Conservation (phyloP, 768 basidiomycete genomes). For the Russula sp. region DNA sequence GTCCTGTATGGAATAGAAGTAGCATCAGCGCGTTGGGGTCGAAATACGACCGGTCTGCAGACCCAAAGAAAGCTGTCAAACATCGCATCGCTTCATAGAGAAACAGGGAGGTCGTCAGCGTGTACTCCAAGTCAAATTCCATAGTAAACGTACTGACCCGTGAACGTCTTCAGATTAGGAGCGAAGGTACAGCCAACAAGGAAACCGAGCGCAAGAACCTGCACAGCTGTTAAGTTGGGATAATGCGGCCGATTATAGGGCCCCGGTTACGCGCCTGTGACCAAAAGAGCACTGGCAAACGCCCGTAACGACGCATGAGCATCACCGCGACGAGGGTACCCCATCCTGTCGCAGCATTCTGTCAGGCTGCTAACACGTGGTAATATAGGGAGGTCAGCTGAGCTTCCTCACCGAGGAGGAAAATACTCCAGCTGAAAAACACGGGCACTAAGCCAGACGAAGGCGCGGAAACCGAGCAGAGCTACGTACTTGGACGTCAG, state of each 20-base stretch:
- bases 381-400: constrained; percentile 19
- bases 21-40: neutral
- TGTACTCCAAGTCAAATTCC: neutral
- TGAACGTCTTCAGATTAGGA: constrained; percentile 49
- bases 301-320: constrained; percentile 55
- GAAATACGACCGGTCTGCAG: constrained; percentile 18
- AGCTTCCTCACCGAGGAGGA: constrained; percentile 41
- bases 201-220: constrained; percentile 55
- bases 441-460: constrained; percentile 24
- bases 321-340: constrained; percentile 60
- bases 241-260: neutral
- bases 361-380: neutral
- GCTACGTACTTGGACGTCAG: constrained; percentile 45
- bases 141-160: constrained; percentile 39
- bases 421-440: constrained; percentile 53
- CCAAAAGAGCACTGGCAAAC: constrained; percentile 68
- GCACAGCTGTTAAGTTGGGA: neutral
- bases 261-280: constrained; percentile 42
- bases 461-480: neutral
- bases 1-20: constrained; percentile 31
- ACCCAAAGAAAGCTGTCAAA: constrained; percentile 53
- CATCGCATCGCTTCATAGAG: constrained; percentile 47
- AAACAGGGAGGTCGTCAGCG: neutral
- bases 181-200: constrained; percentile 55
- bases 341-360: constrained; percentile 37